Percentiles rank a stretch among this genome's conserved stretches.
Conservation (phyloP, 2,329 filamentous ascomycete genomes). For the Oidium heveae region DNA sequence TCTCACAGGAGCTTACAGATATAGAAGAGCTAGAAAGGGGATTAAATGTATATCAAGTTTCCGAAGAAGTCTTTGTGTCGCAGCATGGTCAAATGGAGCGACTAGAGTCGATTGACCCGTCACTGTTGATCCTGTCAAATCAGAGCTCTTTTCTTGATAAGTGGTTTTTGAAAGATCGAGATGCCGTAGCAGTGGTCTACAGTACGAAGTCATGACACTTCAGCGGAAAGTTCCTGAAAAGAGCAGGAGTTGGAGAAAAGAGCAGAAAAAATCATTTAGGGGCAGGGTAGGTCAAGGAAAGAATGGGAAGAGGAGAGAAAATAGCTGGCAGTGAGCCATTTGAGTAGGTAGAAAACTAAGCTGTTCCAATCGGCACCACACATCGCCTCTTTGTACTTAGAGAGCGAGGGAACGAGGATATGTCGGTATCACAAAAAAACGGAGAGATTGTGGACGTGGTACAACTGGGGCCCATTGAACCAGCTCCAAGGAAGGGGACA, state of each 20-base stretch:
- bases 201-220: not conserved
- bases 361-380: too few species aligned
- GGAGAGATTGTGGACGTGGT: too few species aligned
- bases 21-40: slow-evolving; percentile 25
- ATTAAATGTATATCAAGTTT: slow-evolving; percentile 11
- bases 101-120: not conserved
- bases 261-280: too few species aligned
- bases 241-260: not conserved
- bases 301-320: too few species aligned
- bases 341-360: too few species aligned
- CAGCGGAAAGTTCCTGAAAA: not conserved
- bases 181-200: not conserved
- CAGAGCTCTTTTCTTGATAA: slow-evolving; percentile 1
- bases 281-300: too few species aligned
- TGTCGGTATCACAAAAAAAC: too few species aligned
- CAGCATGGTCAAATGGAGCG: slow-evolving; percentile 4
- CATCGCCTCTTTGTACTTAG: too few species aligned
- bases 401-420: too few species aligned
- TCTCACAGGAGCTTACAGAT: slow-evolving; percentile 16
- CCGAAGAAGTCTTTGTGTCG: slow-evolving; percentile 7
- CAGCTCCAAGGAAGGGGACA: too few species aligned
- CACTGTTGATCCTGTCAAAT: slow-evolving; percentile 1
- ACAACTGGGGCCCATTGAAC: too few species aligned
- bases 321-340: too few species aligned
- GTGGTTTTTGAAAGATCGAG: not conserved